Evolutionary conservation across 2,329 filamentous ascomycete genomes (phyloP).

Genomic region (Neurospora sp.): DNA sequence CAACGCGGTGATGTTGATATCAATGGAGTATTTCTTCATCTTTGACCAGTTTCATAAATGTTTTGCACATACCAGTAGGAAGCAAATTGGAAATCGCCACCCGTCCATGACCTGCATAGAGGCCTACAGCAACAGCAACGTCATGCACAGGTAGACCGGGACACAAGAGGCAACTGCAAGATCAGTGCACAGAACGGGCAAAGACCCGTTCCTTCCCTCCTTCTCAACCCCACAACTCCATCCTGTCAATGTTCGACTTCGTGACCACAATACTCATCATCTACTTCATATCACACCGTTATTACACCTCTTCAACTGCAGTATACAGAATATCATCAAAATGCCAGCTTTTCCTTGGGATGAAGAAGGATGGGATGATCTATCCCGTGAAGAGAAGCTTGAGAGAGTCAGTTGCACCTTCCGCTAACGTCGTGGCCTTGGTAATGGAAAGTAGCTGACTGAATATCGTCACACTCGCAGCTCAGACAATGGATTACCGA

Average conservation of each 20-base stretch:
- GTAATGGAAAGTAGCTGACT: background rate
- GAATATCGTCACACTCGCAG: background rate
- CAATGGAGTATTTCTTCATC: background rate
- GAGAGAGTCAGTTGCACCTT: background rate
- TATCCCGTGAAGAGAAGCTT: background rate
- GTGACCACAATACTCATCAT: background rate
- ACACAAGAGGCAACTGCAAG: background rate
- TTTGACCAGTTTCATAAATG: background rate
- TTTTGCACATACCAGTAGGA: background rate
- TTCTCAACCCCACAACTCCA: background rate
- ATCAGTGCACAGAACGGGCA: background rate
- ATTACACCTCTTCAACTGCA: background rate
- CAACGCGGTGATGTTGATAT: background rate
- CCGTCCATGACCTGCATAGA: background rate
- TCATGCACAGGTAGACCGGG: background rate
- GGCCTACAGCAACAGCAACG: background rate
- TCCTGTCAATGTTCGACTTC: background rate
- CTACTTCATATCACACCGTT: background rate
- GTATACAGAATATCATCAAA: background rate
- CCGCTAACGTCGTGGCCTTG: rapidly evolving
- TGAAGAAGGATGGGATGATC: background rate
- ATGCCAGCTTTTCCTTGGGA: background rate
- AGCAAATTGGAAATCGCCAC: background rate
- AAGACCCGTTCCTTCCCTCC: background rate
- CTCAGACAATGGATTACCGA: background rate